These are phyloP conservation scores for Aspergillus clavatus DNA, from an alignment of 2,329 filamentous ascomycete genomes.

Conservation along the genomic window DNA sequence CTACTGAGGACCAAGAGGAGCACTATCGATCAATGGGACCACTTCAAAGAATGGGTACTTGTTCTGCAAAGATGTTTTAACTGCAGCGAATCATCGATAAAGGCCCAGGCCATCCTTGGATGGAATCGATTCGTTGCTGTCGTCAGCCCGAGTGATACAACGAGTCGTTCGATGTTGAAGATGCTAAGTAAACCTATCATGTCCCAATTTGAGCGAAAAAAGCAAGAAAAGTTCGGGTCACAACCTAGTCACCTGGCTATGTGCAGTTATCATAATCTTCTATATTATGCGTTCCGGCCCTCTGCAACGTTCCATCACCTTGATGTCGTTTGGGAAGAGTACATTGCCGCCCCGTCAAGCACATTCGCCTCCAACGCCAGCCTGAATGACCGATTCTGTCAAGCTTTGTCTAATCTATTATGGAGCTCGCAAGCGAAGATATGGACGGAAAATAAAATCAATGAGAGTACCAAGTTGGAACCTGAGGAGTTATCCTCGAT, in stretches of 20 bases:
- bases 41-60: constrained; percentile 68
- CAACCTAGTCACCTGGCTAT: constrained; percentile 57
- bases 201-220: constrained; percentile 64
- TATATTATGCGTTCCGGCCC: constrained; percentile 78
- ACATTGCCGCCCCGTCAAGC: constrained; percentile 58
- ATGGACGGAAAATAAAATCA: constrained; percentile 71
- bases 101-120: constrained; percentile 71
- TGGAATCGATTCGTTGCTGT: constrained; percentile 82
- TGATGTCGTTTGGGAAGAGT: constrained; percentile 73
- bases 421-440: constrained; percentile 48
- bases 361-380: constrained; percentile 48
- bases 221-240: constrained; percentile 45
- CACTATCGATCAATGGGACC: constrained; percentile 63
- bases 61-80: constrained; percentile 84
- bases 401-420: constrained; percentile 67
- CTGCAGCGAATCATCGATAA: constrained; percentile 64
- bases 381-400: constrained; percentile 58
- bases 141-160: constrained; percentile 59
- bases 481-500: constrained; percentile 76
- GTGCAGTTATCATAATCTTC: constrained; percentile 70
- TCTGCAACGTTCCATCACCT: constrained; percentile 60
- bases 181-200: constrained; percentile 65
- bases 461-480: constrained; percentile 54
- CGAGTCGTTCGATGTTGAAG: constrained; percentile 52
- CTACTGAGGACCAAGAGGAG: constrained; percentile 62